Evolutionary conservation across 495 filamentous ascomycete species (phyloP).

Genomic region (Oleoguttula mirabilis): DNA sequence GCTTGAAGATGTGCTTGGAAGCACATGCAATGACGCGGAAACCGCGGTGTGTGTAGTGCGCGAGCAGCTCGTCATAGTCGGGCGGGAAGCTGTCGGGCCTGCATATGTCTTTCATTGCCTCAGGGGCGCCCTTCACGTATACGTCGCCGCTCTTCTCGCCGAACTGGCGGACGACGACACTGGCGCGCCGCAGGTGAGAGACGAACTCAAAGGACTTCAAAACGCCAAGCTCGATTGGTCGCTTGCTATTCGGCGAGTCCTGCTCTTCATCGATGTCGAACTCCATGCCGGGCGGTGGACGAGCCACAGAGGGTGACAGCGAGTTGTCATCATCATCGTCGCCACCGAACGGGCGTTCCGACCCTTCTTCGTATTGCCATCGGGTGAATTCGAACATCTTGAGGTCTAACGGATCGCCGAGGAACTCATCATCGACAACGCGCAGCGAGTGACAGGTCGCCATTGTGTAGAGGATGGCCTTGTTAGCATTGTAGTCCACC

Average conservation of each 20-base stretch:
- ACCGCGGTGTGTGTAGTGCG: constrained; percentile 85
- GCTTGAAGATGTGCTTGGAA: constrained; percentile 68
- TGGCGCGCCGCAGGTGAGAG: constrained; percentile 86
- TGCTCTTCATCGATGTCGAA: constrained; percentile 39
- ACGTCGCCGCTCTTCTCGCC: constrained; percentile 66
- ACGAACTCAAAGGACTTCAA: constrained; percentile 89
- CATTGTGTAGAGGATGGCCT: constrained; percentile 80
- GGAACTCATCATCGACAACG: constrained; percentile 69
- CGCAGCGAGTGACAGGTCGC: constrained; percentile 92
- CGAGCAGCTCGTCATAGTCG: constrained; percentile 80
- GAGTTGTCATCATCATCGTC: constrained; percentile 56
- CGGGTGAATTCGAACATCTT: constrained; percentile 99
- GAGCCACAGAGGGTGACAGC: constrained; percentile 68
- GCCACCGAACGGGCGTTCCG: constrained; percentile 38
- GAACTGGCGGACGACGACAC: constrained; percentile 81
- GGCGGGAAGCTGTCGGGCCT: constrained; percentile 64
- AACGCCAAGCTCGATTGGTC: constrained; percentile 66
- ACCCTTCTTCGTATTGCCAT: constrained; percentile 86
- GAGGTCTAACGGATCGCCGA: constrained; percentile 90
- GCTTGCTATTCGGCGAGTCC: constrained; percentile 23
- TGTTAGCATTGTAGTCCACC: constrained; percentile 50
- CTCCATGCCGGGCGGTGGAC: constrained; percentile 55
- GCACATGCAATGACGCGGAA: constrained; percentile 98
- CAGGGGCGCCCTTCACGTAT: constrained; percentile 94
- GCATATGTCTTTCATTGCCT: constrained; percentile 92